Evolutionary conservation across 2,329 filamentous ascomycete genomes (phyloP), one percentile per base, ranked within the genome.

Genomic region (Fusarium kyushuense): DNA sequence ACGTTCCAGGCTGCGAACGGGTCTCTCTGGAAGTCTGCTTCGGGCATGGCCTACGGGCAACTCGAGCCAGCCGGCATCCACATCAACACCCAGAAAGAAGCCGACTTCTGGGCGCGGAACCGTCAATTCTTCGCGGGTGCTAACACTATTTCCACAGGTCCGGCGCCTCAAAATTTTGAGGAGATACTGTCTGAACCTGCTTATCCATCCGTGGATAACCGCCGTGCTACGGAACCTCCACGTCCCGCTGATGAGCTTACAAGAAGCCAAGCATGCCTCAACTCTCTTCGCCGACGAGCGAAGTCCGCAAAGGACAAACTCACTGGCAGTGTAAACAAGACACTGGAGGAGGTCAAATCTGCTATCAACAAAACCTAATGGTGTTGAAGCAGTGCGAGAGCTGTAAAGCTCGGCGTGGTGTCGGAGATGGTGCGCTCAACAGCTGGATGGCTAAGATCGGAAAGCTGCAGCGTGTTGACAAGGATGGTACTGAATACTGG

Each of bases 291-390:
- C 7, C 25, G 4, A 29, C 32, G 4, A 56, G 25, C 5, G 19
- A 43, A 6, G 19, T 43, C 2, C 36, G 33, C 13, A 13, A 38
- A 3, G 27, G 38, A 11, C 60, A 54, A 12, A 38, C 23, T 11
- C 52, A 43, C 12, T 65, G 60, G 62, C 40, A 23, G 7, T 65
- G 54, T 29, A 19, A 32, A 2, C 60, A 65, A 11, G 23, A 54
- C 23, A 25, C 47, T 9, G 27, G 30, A 7, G 19, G 40, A 2
- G 32, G 23, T 9, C 8, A 38, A 9, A 4, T 12, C 17, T 65
- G 60, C n/a, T 27, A 11, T 6, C 19, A 53, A 9, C 52, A 43
- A 16, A 59, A 65, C 7, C 19, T 19, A 4, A 41, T 59, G 25
- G 16, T 30, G 5, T 14, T 47, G 14, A 65, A 48, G 33, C 41